Evolutionary conservation across 495 filamentous ascomycete species (phyloP).

Genomic region (Opeltia flavorubescens): DNA sequence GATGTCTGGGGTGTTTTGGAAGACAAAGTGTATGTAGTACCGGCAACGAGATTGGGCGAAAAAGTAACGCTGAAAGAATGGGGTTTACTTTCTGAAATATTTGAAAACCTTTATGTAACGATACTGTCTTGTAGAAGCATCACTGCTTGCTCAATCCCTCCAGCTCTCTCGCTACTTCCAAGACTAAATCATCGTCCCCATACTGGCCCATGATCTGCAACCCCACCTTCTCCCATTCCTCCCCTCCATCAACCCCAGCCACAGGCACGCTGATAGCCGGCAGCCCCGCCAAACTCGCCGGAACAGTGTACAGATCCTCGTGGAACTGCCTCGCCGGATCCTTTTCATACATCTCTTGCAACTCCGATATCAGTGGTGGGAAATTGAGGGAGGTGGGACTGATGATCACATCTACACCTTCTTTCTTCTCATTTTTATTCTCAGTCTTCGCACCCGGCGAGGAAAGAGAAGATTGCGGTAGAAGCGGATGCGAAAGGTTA

Average conservation of each 20-base stretch:
- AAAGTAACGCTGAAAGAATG: too few relatives aligned
- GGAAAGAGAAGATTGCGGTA: conserved; percentile 4
- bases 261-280: conserved; percentile 81
- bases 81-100: not conserved
- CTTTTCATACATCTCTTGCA: conserved; percentile 25
- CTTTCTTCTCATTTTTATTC: conserved; percentile 28
- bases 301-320: conserved; percentile 92
- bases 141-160: conserved; percentile 6
- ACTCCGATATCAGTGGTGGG: conserved; percentile 44
- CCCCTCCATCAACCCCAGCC: conserved; percentile 15
- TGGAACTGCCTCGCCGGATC: conserved; percentile 51
- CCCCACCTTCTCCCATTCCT: conserved; percentile 36
- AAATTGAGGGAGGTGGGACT: conserved; percentile 72
- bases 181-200: conserved; percentile 61
- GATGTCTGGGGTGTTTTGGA: not conserved
- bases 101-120: too few relatives aligned
- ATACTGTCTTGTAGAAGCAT: too few relatives aligned
- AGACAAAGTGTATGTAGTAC: not conserved
- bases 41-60: too few relatives aligned
- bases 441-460: conserved; percentile 19
- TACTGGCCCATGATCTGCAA: conserved; percentile 88
- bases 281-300: conserved; percentile 81
- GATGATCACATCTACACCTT: conserved; percentile 71
- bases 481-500: conserved; percentile 47
- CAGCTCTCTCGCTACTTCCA: conserved; percentile 39